phyloP scores from a whole-genome alignment of 192 early-diverging fungal species.

The Coemansia sp. region DNA sequence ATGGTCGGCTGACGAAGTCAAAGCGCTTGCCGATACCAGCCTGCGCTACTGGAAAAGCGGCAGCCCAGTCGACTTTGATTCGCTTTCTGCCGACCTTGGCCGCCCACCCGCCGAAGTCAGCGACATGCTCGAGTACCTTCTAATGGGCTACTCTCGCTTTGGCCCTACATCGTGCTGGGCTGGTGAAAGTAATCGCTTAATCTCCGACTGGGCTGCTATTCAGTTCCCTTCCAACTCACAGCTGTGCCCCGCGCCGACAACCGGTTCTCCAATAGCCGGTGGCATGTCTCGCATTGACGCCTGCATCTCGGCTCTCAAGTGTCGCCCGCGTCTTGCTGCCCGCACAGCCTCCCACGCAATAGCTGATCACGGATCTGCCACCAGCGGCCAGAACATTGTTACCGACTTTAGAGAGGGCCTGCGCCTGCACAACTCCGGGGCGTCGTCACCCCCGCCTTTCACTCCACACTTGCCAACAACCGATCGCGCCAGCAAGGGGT shows the following conservation, averaged over 20 bases:
- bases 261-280: not conserved
- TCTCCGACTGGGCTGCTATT: conserved; percentile 33
- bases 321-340: conserved; percentile 16
- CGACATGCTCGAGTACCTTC: conserved; percentile 48
- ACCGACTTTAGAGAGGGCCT: conserved; percentile 40
- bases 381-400: conserved; percentile 24
- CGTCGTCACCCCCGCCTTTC: not conserved
- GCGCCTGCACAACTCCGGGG: conserved; percentile 8
- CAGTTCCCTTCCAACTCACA: conserved; percentile 37
- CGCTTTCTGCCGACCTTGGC: conserved; percentile 19
- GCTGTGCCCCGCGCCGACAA: conserved; percentile 12
- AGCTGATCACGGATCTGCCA: conserved; percentile 9
- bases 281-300: conserved; percentile 19
- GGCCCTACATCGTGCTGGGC: conserved; percentile 29
- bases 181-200: conserved; percentile 15
- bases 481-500: not conserved
- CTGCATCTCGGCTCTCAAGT: conserved; percentile 32
- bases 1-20: conserved; percentile 36
- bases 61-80: conserved; percentile 10
- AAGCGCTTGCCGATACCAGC: conserved; percentile 24
- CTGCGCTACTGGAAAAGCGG: conserved; percentile 35
- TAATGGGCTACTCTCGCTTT: conserved; percentile 39
- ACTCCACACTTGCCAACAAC: not conserved
- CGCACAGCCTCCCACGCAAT: conserved; percentile 5
- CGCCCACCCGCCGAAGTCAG: conserved; percentile 20